Conservation (phyloP, 2,329 filamentous ascomycete species). For the Alternaria rosae region DNA sequence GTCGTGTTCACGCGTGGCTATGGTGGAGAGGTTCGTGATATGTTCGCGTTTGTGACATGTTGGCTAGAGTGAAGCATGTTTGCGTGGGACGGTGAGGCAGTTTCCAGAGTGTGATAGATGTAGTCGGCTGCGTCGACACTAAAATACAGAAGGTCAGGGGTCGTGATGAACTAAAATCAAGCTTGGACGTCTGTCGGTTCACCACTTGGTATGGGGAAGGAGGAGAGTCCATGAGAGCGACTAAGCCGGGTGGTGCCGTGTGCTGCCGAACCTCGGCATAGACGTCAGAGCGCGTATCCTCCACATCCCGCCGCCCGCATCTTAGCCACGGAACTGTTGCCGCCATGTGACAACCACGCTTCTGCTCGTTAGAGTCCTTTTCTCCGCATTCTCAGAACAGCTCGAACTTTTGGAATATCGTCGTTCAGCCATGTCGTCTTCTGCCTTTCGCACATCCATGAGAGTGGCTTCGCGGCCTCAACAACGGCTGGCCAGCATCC, state of each 20-base stretch:
- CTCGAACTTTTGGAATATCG: background rate
- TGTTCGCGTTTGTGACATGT: background rate
- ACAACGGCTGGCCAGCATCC: constrained; percentile 47
- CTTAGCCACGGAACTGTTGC: constrained; percentile 22
- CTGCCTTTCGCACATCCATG: constrained; percentile 41
- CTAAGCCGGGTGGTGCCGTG: constrained; percentile 35
- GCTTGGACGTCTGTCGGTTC: background rate
- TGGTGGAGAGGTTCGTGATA: background rate
- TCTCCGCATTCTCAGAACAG: constrained; percentile 14
- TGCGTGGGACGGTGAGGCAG: background rate
- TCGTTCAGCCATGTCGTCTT: constrained; percentile 39
- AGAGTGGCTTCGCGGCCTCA: constrained; percentile 48
- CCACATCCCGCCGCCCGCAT: constrained; percentile 39
- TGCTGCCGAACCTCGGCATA: constrained; percentile 42
- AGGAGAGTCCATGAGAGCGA: background rate
- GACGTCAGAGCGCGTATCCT: constrained; percentile 14
- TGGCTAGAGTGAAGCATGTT: constrained; percentile 6
- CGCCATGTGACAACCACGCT: constrained; percentile 42
- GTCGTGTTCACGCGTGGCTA: background rate
- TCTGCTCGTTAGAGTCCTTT: constrained; percentile 34
- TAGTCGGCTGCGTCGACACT: background rate
- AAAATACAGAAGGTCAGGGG: background rate
- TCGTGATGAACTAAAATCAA: background rate
- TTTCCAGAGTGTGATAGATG: background rate
- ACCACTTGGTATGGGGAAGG: background rate